Evolutionary conservation across 148 eudicot species (phyloP), one percentile per base, ranked within the genome.

Genomic region (Chenopodium suecicum): DNA sequence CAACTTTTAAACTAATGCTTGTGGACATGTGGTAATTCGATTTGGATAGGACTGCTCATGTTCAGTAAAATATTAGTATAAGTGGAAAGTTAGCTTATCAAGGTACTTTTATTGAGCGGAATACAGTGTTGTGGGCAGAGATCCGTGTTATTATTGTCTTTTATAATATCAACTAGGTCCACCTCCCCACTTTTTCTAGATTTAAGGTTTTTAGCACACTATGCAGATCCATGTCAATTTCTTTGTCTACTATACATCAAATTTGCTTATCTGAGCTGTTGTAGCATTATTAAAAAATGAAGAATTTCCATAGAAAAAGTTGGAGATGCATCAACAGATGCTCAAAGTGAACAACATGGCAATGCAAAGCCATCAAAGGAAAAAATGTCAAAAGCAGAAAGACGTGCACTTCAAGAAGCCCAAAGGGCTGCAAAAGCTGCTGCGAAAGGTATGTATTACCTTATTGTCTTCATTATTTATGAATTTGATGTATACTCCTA

Each of bases 401-500:
- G 99, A 65, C 93, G 99, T 85, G 94, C 99, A 65, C 87, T 91
- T 82, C 99, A 96, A 84, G 99, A 96, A 83, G 89, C 98, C 72
- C 98, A 94, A 81, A 86, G 98, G 85, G 95, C 99, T 89, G 99
- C 97, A 68, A 95, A 95, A 84, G 94, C 94, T 86, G 92, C 97
- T 80, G 88, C 95, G 9, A 95, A 91, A 93, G 97, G 99, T 92
- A 73, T 63, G 27, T 20, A 52, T 71, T 14, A 31, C 22, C 29
- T 66, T 27, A 19, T 56, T 72, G 65, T 79, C 62, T 37, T 48
- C 54, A 60, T 16, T 63, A 56, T 2, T 32, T 12, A 31, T 7
- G 34, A 31, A 58, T 22, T 69, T 16, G 25, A n/a, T 78, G 52
- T 68, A 44, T 84, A n/a, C n/a, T 16, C 13, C 52, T 71, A 19